Base-by-base conservation (phyloP, 2,329 filamentous ascomycete species). In the Arthrinium puccinioides region DNA sequence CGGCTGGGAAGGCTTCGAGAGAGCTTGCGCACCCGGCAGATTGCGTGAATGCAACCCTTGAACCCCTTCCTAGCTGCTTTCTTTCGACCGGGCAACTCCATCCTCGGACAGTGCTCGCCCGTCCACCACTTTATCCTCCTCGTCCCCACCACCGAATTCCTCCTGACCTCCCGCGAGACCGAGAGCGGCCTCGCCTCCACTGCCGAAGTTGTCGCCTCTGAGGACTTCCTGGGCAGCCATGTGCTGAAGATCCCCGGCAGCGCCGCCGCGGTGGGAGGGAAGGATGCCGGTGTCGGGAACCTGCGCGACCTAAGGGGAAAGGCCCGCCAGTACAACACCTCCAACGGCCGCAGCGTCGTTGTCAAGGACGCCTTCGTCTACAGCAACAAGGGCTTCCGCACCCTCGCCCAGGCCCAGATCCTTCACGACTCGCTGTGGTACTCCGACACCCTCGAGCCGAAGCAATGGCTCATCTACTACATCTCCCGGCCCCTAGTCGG, bases 361-460 rank as follows among this genome's bases (percentile, higher is more conserved):
- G 81, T 98, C 47, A 97, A 97, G 62, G 92, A 98, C 62, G 79
- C 83, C 19, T 84, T 84, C 50, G 76, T 97, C 27, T 98, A 94
- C 63, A 96, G 84, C 59, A 97, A 97, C 57, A 98, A 98, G 72
- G 92, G 89, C 87, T 98, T 97, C 73, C 95, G 92, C 65, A 79
- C 79, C 23, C 70, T 96, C 44, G 88, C 87, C 46, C 92, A 97
- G 57, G 87, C 89, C 21, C 88, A 92, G 55, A 68, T 97, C 23
- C 69, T 96, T 40, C 76, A 76, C 55, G 94, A 98, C 60, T 71
- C 76, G 25, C 75, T 95, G 26, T 97, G 87, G 74, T 94, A 94
- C 54, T 82, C 87, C 33, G 87, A 96, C 53, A 80, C 78, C n/a
- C 76, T 86, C 51, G 90, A 97, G 51, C 82, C 87, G 11, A 83